Evolutionary conservation across 257 asterid genomes (phyloP).

Genomic region (Datura wrightii): DNA sequence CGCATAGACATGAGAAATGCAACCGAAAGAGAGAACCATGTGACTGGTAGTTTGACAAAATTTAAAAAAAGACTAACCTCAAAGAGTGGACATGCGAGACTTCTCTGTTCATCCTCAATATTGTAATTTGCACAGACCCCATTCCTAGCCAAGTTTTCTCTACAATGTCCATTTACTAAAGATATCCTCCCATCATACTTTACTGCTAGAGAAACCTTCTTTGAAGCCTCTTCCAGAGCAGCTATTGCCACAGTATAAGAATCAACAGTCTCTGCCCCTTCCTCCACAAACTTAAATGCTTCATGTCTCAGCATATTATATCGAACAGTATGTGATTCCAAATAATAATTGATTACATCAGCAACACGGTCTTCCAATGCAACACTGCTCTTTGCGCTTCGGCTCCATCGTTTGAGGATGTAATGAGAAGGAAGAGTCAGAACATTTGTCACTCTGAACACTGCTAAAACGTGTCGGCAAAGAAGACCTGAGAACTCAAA

Average conservation of each 20-base stretch:
- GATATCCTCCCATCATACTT: constrained; percentile 66
- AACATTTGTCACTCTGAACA: constrained; percentile 88
- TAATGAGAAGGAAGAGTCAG: constrained; percentile 91
- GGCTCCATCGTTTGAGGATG: constrained; percentile 88
- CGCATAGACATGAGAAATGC: background rate
- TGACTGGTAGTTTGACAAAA: constrained; percentile 25
- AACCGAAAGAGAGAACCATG: constrained; percentile 6
- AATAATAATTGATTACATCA: constrained; percentile 66
- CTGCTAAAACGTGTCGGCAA: constrained; percentile 90
- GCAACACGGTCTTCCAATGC: constrained; percentile 63
- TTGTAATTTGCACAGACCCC: constrained; percentile 41
- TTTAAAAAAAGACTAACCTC: constrained; percentile 62
- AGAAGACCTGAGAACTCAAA: constrained; percentile 96
- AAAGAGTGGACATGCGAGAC: constrained; percentile 59
- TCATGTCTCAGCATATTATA: constrained; percentile 84
- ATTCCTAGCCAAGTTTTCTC: constrained; percentile 46
- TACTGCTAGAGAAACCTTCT: constrained; percentile 58
- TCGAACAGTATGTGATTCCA: constrained; percentile 97
- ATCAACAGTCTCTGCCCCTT: constrained; percentile 76
- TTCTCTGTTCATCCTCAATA: constrained; percentile 54
- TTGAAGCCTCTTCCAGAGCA: constrained; percentile 81
- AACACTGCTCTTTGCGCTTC: constrained; percentile 85
- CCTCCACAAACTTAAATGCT: constrained; percentile 84
- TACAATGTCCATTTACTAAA: constrained; percentile 50
- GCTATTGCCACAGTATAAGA: constrained; percentile 66